Conservation (phyloP, 2,329 filamentous ascomycete genomes). For the Phoma sp. region DNA sequence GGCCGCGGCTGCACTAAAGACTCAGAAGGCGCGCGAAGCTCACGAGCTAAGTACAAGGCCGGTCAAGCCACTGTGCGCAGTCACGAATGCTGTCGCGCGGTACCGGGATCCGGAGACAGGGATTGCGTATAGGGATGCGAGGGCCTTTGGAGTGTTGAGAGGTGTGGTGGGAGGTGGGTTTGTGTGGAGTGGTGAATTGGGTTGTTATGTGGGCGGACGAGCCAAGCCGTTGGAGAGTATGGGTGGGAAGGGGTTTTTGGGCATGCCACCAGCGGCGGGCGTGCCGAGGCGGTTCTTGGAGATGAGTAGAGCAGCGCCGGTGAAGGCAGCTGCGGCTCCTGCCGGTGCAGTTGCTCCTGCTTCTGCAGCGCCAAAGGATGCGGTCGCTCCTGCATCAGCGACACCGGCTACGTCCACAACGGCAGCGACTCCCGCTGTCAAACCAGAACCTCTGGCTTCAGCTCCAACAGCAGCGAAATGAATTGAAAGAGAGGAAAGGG, state of each 20-base stretch:
- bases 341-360: background rate
- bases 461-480: too few species aligned
- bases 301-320: constrained; percentile 24
- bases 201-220: constrained; percentile 77
- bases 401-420: background rate
- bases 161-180: constrained; percentile 75
- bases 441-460: too few species aligned
- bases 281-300: constrained; percentile 77
- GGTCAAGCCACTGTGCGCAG: constrained; percentile 65
- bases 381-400: background rate
- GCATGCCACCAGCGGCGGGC: constrained; percentile 69
- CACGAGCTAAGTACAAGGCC: constrained; percentile 36
- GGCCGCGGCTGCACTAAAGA: constrained; percentile 51
- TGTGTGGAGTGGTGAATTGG: constrained; percentile 80
- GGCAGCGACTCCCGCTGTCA: background rate
- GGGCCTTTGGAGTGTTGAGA: constrained; percentile 83
- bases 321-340: background rate
- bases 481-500: too few species aligned
- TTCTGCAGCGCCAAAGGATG: too few species aligned
- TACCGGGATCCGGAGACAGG: constrained; percentile 87
- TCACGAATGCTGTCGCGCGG: constrained; percentile 79
- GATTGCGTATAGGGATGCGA: constrained; percentile 77
- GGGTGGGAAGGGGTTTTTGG: constrained; percentile 45
- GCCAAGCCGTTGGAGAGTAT: constrained; percentile 38
- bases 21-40: constrained; percentile 47